Evolutionary conservation across 75 land plant genomes (phyloP).

Genomic region (Chamaecyparis obtusa): DNA sequence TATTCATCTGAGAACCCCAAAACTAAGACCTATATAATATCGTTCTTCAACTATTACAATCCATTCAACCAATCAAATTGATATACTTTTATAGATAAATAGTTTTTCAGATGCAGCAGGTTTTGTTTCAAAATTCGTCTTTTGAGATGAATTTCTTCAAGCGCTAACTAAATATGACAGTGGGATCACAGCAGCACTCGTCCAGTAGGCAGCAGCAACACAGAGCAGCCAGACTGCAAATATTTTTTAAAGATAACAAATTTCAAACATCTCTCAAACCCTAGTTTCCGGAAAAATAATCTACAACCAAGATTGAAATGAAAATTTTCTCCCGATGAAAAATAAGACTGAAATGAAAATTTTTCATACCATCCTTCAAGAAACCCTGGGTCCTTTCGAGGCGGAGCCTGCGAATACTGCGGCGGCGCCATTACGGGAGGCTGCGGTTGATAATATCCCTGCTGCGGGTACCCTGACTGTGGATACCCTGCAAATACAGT

Average conservation of each 20-base stretch:
- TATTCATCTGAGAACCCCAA: no score
- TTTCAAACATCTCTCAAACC: neutral
- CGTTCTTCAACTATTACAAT: no score
- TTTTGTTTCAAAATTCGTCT: no score
- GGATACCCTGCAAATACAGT: neutral
- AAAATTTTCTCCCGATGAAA: neutral
- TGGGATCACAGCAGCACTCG: constrained; percentile 48
- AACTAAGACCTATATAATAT: no score
- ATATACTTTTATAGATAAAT: no score
- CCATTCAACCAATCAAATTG: no score
- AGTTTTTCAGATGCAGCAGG: no score
- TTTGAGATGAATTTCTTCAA: no score
- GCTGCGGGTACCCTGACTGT: neutral
- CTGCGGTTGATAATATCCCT: neutral
- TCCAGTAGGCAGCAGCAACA: constrained; percentile 52
- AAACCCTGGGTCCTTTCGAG: constrained; percentile 9
- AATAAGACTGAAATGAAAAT: neutral
- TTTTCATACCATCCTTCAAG: constrained; percentile 18
- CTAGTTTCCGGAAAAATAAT: neutral
- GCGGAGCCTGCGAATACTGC: constrained; percentile 8
- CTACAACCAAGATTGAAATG: neutral
- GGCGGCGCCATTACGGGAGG: neutral
- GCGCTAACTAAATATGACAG: constrained; percentile 22
- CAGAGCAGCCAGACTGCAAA: constrained; percentile 38
- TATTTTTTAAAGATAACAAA: neutral